Evolutionary conservation across 805 yeast species (phyloP), one percentile per base, ranked within the genome.

Genomic region (Ogataea salicorniae): DNA sequence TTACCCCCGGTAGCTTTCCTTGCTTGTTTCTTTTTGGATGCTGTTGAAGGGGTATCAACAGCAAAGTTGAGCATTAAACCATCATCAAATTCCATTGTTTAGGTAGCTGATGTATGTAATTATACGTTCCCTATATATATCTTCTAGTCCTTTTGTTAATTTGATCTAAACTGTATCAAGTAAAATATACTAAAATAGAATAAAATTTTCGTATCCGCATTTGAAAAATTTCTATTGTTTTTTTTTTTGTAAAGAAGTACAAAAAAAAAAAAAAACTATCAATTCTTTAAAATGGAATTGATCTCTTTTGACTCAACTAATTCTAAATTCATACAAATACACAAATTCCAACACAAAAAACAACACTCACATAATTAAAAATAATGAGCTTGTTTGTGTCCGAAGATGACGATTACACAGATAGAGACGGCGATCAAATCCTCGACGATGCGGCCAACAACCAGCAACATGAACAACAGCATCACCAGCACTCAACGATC

Each of bases 61-160:
- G 83, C 77, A 60, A 92, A 83, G 63, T 92, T 92, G 59, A 92
- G 63, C 58, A 91, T 67, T 67, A 91, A 58, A 2, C 87, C 88
- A 64, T 83, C 94, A 59, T 84, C 94, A 1, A 47, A 51, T 29
- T 60, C 64, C 53, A 57, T 56, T 29, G 39, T 49, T 14, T 7
- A 16, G 15, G 1, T 18, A n/a, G 20, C 6, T 16, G 15, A 16
- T 35, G 14, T 35, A 11, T 11, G 20, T 34, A 17, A 17, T 16
- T 17, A 18, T 16, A 6, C 6, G 13, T 3, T 16, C 1, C 37
- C 6, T 16, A 16, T 7, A 13, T 7, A 16, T 17, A 35, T 11
- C 14, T 16, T 2, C 15, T 20, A 11, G 26, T 26, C 11, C 31
- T 26, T 26, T 26, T 11, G 13, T 9, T 20, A 20, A 3, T 20